Percentiles rank a stretch among this genome's conserved stretches.
Conservation (phyloP, 2,329 filamentous ascomycete species). For the Chalara sp. region DNA sequence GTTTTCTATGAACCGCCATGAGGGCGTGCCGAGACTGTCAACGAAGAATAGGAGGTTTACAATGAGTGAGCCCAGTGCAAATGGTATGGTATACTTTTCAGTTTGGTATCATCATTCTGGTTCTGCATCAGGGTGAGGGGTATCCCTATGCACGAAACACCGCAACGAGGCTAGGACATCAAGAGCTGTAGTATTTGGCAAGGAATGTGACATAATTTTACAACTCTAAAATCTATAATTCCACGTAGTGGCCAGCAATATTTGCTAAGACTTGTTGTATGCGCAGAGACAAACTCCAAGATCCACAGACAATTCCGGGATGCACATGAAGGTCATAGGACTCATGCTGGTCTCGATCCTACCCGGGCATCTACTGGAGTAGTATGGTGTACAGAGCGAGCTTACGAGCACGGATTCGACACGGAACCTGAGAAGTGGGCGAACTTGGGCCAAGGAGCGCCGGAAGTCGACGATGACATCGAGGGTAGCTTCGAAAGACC, state of each 20-base stretch:
- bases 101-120: not conserved
- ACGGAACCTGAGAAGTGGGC: constrained; percentile 82
- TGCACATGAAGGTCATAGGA: constrained; percentile 84
- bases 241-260: too few species aligned
- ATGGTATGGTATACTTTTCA: constrained; percentile 37
- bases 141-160: not conserved
- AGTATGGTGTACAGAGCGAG: constrained; percentile 86
- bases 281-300: constrained; percentile 69
- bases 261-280: too few species aligned
- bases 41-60: constrained; percentile 46
- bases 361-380: constrained; percentile 86
- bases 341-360: constrained; percentile 85
- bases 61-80: constrained; percentile 47
- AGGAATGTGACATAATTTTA: too few species aligned
- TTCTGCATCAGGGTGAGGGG: not conserved
- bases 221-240: too few species aligned
- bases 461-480: constrained; percentile 91
- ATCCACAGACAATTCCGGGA: constrained; percentile 85
- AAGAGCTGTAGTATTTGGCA: too few species aligned
- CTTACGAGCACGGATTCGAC: constrained; percentile 79
- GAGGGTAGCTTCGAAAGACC: constrained; percentile 82
- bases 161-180: not conserved
- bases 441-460: constrained; percentile 89
- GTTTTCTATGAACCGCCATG: constrained; percentile 62
- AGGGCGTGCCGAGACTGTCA: constrained; percentile 49